These are phyloP conservation scores for Gossypium laxum DNA, from an alignment of 441 rosid species.

Conservation along the genomic window DNA sequence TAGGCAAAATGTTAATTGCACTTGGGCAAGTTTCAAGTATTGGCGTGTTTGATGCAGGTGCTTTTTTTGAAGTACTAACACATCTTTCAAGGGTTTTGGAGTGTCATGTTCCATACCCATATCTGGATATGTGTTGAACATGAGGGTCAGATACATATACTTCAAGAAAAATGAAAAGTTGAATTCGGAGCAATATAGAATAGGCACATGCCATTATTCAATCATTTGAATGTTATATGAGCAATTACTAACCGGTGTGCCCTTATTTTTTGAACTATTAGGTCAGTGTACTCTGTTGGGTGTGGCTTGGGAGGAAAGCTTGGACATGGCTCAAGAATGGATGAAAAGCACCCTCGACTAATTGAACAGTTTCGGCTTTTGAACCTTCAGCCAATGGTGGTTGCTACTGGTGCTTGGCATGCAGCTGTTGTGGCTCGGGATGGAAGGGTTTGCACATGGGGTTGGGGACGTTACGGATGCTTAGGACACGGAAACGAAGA, in stretches of 20 bases:
- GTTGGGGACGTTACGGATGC: slow-evolving; percentile 97
- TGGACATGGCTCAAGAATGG: slow-evolving; percentile 83
- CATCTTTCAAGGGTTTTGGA: not conserved
- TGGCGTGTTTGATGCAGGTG: too few species aligned
- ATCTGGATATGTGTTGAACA: not conserved
- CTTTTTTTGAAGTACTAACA: not conserved
- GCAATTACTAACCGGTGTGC: slow-evolving; percentile 11
- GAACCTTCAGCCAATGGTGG: slow-evolving; percentile 75
- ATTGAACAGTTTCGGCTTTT: slow-evolving; percentile 60
- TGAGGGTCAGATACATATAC: not conserved
- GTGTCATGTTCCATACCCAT: not conserved
- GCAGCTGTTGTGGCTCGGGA: slow-evolving; percentile 86
- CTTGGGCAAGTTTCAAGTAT: not conserved
- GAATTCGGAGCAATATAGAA: not conserved
- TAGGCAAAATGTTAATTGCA: not conserved
- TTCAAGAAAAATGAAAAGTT: not conserved
- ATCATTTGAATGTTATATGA: not conserved
- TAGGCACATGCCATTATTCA: not conserved
- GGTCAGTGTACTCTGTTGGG: slow-evolving; percentile 95
- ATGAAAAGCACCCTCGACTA: slow-evolving; percentile 78
- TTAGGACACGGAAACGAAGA: slow-evolving; percentile 93
- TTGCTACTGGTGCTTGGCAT: slow-evolving; percentile 97
- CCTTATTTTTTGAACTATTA: slow-evolving; percentile 21
- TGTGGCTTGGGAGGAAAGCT: slow-evolving; percentile 97
- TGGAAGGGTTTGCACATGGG: slow-evolving; percentile 96